Evolutionary conservation across 306 rosid species (phyloP), one percentile per base, ranked within the genome.

Genomic region (Inga leiocalycina): DNA sequence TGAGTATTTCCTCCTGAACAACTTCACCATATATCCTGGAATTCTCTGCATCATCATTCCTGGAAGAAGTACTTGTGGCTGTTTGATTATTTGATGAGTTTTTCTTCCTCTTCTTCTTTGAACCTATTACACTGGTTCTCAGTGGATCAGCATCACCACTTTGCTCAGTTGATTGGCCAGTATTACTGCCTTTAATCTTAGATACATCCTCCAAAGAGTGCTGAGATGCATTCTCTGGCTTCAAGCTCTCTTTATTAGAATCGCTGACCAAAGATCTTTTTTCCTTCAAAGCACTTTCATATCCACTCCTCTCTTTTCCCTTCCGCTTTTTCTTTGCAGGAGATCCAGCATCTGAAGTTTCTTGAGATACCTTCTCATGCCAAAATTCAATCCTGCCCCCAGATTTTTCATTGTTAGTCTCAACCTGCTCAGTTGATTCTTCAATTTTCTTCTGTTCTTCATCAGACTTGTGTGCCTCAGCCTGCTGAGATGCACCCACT

Each of bases 61-160:
- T 64, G 12, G 87, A 81, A 78, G 85, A 79, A 83, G 89, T 84
- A 82, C 73, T 83, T 27, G 76, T 83, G 81, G 37, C 87, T 66
- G 81, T 64, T 67, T 76, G 79, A 46, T 70, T 54, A 77, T 52
- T 83, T 54, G 85, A 85, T 75, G 79, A 79, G 48, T 82, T 85
- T 46, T 44, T 80, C 78, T 76, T 79, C 81, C 35, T 86, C 80
- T 84, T 91, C 81, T 22, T 85, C 80, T 20, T 87, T 69, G 41
- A 73, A 70, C 39, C 59, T 17, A 46, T 84, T 65, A 83, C 81
- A 77, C 65, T 70, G 48, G 82, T 76, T 79, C 43, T 74, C 44
- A 59, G 56, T 49, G 78, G 49, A 75, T 69, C 71, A n/a, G 64
- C 64, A 74, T 84, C 88, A 54, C 81, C 87, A 61, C 73, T 54